Evolutionary conservation across 768 basidiomycete genomes (phyloP), one percentile per base, ranked within the genome.

Genomic region (Russula brevipes): DNA sequence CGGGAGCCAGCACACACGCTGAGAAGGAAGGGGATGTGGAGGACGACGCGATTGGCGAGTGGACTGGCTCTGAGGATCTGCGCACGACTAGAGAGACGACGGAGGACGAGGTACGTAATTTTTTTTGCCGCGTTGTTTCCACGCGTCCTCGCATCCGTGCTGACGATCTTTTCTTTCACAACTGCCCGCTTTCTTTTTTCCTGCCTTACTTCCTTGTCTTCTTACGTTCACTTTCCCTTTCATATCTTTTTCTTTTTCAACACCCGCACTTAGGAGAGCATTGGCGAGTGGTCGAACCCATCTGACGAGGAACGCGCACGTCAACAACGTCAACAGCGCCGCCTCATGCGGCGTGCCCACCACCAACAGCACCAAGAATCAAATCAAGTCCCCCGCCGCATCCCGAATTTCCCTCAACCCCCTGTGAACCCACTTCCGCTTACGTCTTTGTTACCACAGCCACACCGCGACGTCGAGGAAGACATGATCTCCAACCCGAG

Each of bases 231-330:
- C 41, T 12, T 46, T 53, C 61, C 36, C 66, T 61, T 47, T 54
- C 65, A 57, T 60, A 33, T 64, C 54, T 45, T 69, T 55, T 51
- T 39, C 16, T 49, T n/a, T 1, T 54, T 63, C 5, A 24, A 41
- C 53, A 6, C 36, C 14, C 31, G 55, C 17, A 45, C 35, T 46
- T 65, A 74, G 67, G 77, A 90, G 86, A 91, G 89, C 68, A 86
- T 91, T 54, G 90, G 89, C 33, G 91, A 94, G 75, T 94, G 83
- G 82, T 94, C 91, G 30, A 94, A 94, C 70, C 91, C 91, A 17
- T 94, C 91, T 31, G 91, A 94, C 70, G 91, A 94, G 73, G 91
- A 94, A 70, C 82, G 87, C 35, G 90, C 87, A 4, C 83, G 90
- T 24, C 85, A 85, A 65, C 75, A 80, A 36, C 84, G 89, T 36